Evolutionary conservation across 73 alveolate species (phyloP).

Genomic region (Uronychia binucleata): DNA sequence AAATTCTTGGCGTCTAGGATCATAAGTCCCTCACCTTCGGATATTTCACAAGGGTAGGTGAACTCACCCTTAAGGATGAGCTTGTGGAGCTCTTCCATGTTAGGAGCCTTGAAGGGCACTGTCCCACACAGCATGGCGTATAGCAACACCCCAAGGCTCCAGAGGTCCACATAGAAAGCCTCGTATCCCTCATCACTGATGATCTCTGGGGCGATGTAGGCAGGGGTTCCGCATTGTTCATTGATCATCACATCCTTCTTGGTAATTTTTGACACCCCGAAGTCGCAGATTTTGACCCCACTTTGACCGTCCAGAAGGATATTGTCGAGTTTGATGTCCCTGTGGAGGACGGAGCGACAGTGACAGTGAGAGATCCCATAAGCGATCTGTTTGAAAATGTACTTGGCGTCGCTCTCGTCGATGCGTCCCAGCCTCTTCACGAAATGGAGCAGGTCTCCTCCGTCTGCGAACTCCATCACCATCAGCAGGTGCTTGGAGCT

Average conservation of each 20-base stretch:
- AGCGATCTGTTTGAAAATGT: slow-evolving; percentile 65
- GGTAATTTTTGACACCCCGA: slow-evolving; percentile 88
- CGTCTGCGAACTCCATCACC: slow-evolving; percentile 80
- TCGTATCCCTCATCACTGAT: slow-evolving; percentile 85
- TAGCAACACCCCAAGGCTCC: slow-evolving; percentile 88
- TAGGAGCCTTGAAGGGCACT: slow-evolving; percentile 86
- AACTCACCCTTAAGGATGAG: slow-evolving; percentile 72
- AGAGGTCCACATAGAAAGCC: slow-evolving; percentile 82
- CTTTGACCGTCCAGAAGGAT: slow-evolving; percentile 79
- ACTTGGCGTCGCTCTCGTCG: slow-evolving; percentile 69
- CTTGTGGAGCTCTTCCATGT: slow-evolving; percentile 79
- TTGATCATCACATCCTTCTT: slow-evolving; percentile 70
- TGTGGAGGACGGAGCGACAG: slow-evolving; percentile 75
- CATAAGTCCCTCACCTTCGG: not conserved
- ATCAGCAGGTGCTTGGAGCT: slow-evolving; percentile 55
- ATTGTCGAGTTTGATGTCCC: slow-evolving; percentile 88
- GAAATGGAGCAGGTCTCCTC: slow-evolving; percentile 72
- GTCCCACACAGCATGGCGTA: slow-evolving; percentile 86
- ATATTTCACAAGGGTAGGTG: not conserved
- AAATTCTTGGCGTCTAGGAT: slow-evolving; percentile 21
- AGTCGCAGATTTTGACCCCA: slow-evolving; percentile 93
- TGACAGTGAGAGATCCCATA: slow-evolving; percentile 81
- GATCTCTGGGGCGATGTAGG: slow-evolving; percentile 91
- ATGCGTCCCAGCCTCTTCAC: slow-evolving; percentile 52
- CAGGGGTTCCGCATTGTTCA: slow-evolving; percentile 94